Conservation (phyloP, 225 moss, liverwort and hornwort species). For the Takakia lepidozioides region DNA sequence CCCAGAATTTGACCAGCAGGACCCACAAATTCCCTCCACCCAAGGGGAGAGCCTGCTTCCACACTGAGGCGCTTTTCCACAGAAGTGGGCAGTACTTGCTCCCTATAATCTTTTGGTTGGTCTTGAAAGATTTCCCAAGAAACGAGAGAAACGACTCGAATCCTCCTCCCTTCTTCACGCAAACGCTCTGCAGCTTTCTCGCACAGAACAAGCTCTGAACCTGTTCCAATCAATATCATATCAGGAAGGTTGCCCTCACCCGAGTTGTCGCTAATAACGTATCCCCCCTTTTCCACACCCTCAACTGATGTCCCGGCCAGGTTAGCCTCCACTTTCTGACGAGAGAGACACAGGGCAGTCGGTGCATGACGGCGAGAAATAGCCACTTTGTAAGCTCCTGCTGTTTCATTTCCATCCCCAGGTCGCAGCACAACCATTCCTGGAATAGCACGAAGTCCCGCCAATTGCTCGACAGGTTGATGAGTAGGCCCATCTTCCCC, state of each 20-base stretch:
- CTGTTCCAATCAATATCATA: conserved; percentile 60
- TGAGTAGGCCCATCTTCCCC: conserved; percentile 82
- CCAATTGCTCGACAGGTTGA: conserved; percentile 68
- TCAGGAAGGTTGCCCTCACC: conserved; percentile 20
- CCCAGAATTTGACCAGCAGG: conserved; percentile 38
- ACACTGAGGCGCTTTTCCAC: conserved; percentile 54
- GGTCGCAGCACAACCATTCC: conserved; percentile 49
- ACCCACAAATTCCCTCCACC: conserved; percentile 76
- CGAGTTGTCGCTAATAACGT: conserved; percentile 54
- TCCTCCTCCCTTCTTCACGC: conserved; percentile 30
- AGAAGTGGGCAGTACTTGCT: conserved; percentile 32
- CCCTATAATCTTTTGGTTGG: conserved; percentile 41
- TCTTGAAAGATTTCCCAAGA: conserved; percentile 70
- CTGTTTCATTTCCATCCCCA: conserved; percentile 58
- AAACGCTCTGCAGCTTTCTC: conserved; percentile 45
- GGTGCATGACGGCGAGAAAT: conserved; percentile 45
- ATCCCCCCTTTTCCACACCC: conserved; percentile 46
- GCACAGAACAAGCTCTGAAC: conserved; percentile 57
- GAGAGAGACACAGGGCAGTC: conserved; percentile 41
- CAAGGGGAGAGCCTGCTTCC: conserved; percentile 65
- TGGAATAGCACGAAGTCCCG: conserved; percentile 59
- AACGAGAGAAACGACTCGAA: conserved; percentile 73
- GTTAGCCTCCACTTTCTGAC: conserved; percentile 56
- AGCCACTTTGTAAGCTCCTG: conserved; percentile 52
- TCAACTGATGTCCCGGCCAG: conserved; percentile 36